Conservation (phyloP, 257 asterid genomes). For the Apocynum venetum region DNA sequence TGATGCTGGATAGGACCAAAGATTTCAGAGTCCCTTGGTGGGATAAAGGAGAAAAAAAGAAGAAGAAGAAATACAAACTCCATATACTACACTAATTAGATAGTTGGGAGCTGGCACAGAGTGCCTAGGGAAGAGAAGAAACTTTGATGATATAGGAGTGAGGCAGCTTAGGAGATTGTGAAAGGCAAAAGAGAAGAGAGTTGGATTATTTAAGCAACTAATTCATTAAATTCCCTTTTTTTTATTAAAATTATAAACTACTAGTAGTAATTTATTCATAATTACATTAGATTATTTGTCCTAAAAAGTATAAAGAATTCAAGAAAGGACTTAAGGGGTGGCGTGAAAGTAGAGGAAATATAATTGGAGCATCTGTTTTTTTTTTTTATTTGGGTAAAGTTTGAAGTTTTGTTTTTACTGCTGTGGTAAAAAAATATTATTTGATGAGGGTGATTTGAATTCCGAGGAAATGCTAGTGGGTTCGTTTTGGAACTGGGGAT, state of each 20-base stretch:
- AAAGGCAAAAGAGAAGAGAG: constrained; percentile 38
- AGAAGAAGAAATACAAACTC: neutral
- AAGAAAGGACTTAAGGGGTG: constrained; percentile 20
- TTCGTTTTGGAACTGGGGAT: constrained; percentile 66
- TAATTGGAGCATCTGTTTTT: constrained; percentile 23
- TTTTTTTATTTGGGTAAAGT: constrained; percentile 2
- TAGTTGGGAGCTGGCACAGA: constrained; percentile 7
- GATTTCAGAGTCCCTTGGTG: constrained; percentile 24
- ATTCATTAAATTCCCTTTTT: too few species aligned
- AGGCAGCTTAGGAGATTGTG: constrained; percentile 63
- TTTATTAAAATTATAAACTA: too few species aligned
- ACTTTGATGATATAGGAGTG: constrained; percentile 40
- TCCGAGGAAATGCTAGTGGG: constrained; percentile 71
- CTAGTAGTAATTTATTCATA: too few species aligned
- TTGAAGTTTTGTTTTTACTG: constrained; percentile 5
- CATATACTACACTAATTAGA: neutral
- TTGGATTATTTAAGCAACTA: too few species aligned
- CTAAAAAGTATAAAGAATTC: neutral
- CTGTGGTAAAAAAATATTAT: constrained; percentile 31
- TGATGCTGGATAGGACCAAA: constrained; percentile 12
- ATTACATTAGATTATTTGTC: too few species aligned
- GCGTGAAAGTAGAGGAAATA: constrained; percentile 45
- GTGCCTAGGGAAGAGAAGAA: constrained; percentile 45
- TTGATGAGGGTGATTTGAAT: constrained; percentile 31
- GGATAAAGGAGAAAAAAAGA: too few species aligned